Percentiles rank a stretch among this genome's conserved stretches.
Evolutionary conservation across 2,329 filamentous ascomycete genomes (phyloP).

Genomic region (Corynespora cassiicola): DNA sequence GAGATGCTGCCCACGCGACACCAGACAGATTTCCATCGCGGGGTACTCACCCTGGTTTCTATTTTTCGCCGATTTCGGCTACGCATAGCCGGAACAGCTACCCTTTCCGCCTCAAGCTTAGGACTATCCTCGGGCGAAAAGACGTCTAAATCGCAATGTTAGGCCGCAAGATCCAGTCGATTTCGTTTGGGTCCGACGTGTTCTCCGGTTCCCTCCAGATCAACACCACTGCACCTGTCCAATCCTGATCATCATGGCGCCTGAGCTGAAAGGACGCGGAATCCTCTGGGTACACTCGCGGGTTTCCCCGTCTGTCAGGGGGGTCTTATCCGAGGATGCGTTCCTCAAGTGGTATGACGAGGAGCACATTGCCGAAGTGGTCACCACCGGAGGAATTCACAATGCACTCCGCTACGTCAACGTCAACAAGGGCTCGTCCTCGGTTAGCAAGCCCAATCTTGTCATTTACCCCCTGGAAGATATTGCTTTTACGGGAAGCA

Average conservation of each 20-base stretch:
- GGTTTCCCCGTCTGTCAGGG: constrained; percentile 27
- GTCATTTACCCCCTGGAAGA: constrained; percentile 47
- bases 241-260: constrained; percentile 11
- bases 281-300: constrained; percentile 38
- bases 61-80: too few relatives aligned
- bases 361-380: constrained; percentile 48
- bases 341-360: constrained; percentile 50
- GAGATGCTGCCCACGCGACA: too few relatives aligned
- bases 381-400: constrained; percentile 40
- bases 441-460: constrained; percentile 38
- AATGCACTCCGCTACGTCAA: constrained; percentile 42
- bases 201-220: neutral
- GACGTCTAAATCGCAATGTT: too few relatives aligned
- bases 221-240: neutral
- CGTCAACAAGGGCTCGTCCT: constrained; percentile 23
- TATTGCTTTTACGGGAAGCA: constrained; percentile 39
- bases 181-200: too few relatives aligned
- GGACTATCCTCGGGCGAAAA: too few relatives aligned
- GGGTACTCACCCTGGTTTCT: too few relatives aligned
- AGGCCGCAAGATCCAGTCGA: too few relatives aligned
- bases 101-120: too few relatives aligned
- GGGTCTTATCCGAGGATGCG: constrained; percentile 36
- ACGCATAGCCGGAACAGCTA: too few relatives aligned
- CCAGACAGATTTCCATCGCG: too few relatives aligned
- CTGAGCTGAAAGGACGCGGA: constrained; percentile 33